phyloP scores from a whole-genome alignment of 2,329 filamentous ascomycete genomes.

The Neofusicoccum ribis region DNA sequence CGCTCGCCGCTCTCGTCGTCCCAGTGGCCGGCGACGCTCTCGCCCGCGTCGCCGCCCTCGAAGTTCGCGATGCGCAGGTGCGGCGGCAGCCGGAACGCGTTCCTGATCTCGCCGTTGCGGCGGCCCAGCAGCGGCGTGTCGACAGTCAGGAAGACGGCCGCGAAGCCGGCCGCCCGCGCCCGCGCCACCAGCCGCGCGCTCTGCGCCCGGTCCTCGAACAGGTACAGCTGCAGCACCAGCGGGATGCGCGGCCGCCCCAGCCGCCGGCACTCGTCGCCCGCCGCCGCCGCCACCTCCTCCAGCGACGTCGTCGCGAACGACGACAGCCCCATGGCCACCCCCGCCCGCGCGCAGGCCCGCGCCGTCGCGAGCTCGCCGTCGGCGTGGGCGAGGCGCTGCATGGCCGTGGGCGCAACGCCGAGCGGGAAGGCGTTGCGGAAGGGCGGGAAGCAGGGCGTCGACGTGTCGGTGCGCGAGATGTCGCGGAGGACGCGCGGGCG shows the following conservation, averaged over 20 bases:
- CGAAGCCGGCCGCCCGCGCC: slow-evolving; percentile 49
- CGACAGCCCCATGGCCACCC: slow-evolving; percentile 39
- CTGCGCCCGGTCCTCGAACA: slow-evolving; percentile 56
- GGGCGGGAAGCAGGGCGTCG: slow-evolving; percentile 20
- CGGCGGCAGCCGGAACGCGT: slow-evolving; percentile 38
- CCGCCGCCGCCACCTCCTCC: slow-evolving; percentile 47
- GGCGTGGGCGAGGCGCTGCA: slow-evolving; percentile 46
- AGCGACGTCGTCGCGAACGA: slow-evolving; percentile 44
- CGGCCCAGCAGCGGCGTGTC: slow-evolving; percentile 61
- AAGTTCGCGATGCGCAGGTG: slow-evolving; percentile 1
- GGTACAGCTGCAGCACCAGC: slow-evolving; percentile 64
- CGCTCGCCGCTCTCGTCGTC: slow-evolving; percentile 54
- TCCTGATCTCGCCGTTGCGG: slow-evolving; percentile 50
- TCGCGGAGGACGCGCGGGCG: slow-evolving; percentile 41
- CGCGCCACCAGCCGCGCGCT: slow-evolving; percentile 51
- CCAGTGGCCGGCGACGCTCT: slow-evolving; percentile 65
- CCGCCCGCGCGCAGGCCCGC: slow-evolving; percentile 39
- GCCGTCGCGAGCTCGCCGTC: slow-evolving; percentile 47
- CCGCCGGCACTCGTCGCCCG: slow-evolving; percentile 30
- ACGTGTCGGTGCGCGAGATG: slow-evolving; percentile 40
- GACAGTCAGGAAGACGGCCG: slow-evolving; percentile 59
- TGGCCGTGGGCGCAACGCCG: slow-evolving; percentile 44
- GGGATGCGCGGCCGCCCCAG: slow-evolving; percentile 42
- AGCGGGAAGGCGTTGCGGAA: slow-evolving; percentile 45
- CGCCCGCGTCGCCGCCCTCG: slow-evolving; percentile 59